Base-by-base conservation (phyloP, 495 filamentous ascomycete species). In the Hypoxylon lienhwacheense region DNA sequence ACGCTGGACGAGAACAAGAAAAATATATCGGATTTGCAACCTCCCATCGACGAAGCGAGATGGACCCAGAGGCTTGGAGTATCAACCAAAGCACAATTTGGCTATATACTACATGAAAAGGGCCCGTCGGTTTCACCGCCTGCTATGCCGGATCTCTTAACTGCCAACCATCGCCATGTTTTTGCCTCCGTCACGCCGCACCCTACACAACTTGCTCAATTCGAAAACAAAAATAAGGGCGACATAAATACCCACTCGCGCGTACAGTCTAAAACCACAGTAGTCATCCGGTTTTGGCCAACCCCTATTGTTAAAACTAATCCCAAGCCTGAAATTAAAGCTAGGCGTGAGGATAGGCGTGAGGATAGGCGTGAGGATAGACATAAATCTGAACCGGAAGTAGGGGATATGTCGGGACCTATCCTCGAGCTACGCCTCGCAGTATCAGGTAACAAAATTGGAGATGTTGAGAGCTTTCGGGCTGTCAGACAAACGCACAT, bases 391-490 rank as follows among this genome's bases (percentile, higher is more conserved):
- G 8, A 4, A 7, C 31, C 14, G 11, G 4, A 17, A 15, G 19
- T 7, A 4, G 11, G 35, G 25, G 5, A 57, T 57, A n/a, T 49
- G 63, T 28, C 55, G 4, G 65, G 63, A 0, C 68, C 71, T 1
- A 16, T 51, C 12, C 64, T 76, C 22, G 73, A 76, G 47, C 67
- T 78, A 3, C 65, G 61, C 5, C 49, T 78, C 37, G 63, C 65
- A n/a, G 44, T 42, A 0, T 64, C 61, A 25, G 55, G 68, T 33
- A 20, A 11, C 36, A 55, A 71, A 45, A 26, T 67, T 10, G 19
- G 17, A 2, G 61, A 55, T 4, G 36, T 59, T 8, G 49, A 61
- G 29, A 55, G 52, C 34, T 16, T 70, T 2, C 59, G 54, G 4
- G 66, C 64, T 40, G 50, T 65, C 16, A 49, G 17, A 14, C 33